A percentile compares a stretch with the other conserved stretches of the same genome.
These are phyloP conservation scores for Eragrostis nindensis DNA, from an alignment of 176 grass and related monocot genomes.

Conservation along the genomic window DNA sequence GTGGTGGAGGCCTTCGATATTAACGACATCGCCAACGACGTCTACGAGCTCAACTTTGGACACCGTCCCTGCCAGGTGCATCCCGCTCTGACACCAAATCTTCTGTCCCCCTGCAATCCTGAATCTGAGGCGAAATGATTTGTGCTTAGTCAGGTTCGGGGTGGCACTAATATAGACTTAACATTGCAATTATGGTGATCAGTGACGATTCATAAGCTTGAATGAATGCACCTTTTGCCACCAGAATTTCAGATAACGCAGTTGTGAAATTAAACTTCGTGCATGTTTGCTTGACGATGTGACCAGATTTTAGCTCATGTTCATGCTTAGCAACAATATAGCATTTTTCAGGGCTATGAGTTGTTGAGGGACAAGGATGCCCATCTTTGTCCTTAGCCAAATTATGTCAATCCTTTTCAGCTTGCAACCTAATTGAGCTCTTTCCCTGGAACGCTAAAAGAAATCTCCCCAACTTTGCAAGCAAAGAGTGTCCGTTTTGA, in stretches of 20 bases:
- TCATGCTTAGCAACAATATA: not conserved
- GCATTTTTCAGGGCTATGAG: not conserved
- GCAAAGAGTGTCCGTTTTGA: not conserved
- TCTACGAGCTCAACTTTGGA: conserved; percentile 90
- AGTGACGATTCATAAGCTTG: conserved; percentile 24
- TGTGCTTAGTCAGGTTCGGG: not conserved
- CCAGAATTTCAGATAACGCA: not conserved
- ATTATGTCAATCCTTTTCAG: not conserved
- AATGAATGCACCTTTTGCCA: not conserved
- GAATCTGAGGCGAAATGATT: conserved; percentile 5
- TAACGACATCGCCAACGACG: conserved; percentile 86
- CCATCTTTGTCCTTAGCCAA: not conserved
- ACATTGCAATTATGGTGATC: not conserved
- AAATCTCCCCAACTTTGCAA: not conserved
- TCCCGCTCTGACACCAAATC: not conserved
- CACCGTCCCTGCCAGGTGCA: conserved; percentile 86
- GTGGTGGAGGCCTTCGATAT: conserved; percentile 96
- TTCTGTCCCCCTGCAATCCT: not conserved
- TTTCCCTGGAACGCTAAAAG: not conserved
- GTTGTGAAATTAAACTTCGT: not conserved
- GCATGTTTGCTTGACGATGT: not conserved
- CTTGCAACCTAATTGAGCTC: not conserved
- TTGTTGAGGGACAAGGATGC: not conserved
- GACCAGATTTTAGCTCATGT: not conserved
- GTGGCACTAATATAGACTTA: not conserved